These are phyloP conservation scores for Chenopodium album DNA, from an alignment of 148 eudicot genomes.

Conservation along the genomic window DNA sequence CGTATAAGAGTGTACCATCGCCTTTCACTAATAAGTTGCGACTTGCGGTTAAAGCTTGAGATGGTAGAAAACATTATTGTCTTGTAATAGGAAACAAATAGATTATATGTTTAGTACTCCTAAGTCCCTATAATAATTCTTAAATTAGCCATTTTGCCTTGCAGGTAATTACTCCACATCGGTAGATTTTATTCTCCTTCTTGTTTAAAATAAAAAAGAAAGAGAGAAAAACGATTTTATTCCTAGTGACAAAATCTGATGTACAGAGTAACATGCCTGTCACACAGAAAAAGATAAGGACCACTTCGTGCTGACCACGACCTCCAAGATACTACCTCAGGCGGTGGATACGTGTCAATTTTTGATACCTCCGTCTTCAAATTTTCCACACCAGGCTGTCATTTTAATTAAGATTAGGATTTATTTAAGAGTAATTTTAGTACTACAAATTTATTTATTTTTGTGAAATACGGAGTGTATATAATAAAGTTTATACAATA, in stretches of 20 bases:
- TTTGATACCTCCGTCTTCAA: neutral
- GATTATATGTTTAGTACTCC: too few species aligned
- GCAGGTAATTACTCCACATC: neutral
- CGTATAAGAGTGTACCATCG: too few species aligned
- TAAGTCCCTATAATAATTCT: too few species aligned
- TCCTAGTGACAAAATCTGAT: neutral
- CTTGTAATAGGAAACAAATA: too few species aligned
- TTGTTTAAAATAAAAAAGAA: neutral
- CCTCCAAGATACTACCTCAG: neutral
- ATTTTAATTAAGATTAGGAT: neutral
- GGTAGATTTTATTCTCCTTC: neutral
- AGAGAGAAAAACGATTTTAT: constrained; percentile 11
- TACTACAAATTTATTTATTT: too few species aligned
- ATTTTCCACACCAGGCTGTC: constrained; percentile 16
- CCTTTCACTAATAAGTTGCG: too few species aligned
- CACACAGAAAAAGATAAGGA: neutral
- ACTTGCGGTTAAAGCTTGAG: too few species aligned
- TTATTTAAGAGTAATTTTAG: neutral
- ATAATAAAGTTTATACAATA: too few species aligned
- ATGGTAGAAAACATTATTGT: too few species aligned
- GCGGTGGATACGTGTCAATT: constrained; percentile 18
- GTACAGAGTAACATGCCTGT: constrained; percentile 26
- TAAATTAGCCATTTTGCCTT: too few species aligned
- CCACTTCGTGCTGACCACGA: constrained; percentile 20
- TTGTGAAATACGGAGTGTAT: too few species aligned